These are phyloP conservation scores for Lachnellula occidentalis DNA, from an alignment of 2,329 filamentous ascomycete species.

Conservation along the genomic window DNA sequence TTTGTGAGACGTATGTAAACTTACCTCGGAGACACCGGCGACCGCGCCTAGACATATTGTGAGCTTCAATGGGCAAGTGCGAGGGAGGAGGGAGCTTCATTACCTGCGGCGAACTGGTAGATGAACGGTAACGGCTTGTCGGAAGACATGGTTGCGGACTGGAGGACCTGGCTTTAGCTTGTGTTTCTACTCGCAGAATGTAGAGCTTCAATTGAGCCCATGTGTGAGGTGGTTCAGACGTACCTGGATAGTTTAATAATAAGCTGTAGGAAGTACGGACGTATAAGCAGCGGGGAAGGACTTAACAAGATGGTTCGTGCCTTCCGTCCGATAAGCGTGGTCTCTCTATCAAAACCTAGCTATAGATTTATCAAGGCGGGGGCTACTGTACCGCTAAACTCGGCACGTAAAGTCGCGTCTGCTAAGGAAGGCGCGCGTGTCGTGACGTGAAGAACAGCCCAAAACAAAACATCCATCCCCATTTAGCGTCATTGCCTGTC, in stretches of 20 bases:
- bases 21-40: slow-evolving; percentile 94
- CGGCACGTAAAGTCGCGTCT: too few relatives aligned
- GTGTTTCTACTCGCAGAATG: not conserved
- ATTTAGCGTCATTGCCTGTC: not conserved
- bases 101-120: slow-evolving; percentile 92
- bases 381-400: too few relatives aligned
- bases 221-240: not conserved
- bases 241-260: not conserved
- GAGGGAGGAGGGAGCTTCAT: slow-evolving; percentile 31
- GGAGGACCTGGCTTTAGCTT: not conserved
- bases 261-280: not conserved
- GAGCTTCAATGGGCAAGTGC: slow-evolving; percentile 26
- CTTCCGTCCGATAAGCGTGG: too few relatives aligned
- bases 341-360: too few relatives aligned
- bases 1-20: slow-evolving; percentile 31
- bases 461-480: not conserved
- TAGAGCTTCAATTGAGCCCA: not conserved
- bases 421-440: too few relatives aligned
- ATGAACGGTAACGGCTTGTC: slow-evolving; percentile 80
- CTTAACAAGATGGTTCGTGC: too few relatives aligned
- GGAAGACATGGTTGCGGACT: slow-evolving; percentile 50
- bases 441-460: too few relatives aligned
- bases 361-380: too few relatives aligned
- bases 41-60: slow-evolving; percentile 62
- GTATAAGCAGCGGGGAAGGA: not conserved